Evolutionary conservation across 148 eudicot genomes (phyloP).

Genomic region (Amaranthus cruentus): DNA sequence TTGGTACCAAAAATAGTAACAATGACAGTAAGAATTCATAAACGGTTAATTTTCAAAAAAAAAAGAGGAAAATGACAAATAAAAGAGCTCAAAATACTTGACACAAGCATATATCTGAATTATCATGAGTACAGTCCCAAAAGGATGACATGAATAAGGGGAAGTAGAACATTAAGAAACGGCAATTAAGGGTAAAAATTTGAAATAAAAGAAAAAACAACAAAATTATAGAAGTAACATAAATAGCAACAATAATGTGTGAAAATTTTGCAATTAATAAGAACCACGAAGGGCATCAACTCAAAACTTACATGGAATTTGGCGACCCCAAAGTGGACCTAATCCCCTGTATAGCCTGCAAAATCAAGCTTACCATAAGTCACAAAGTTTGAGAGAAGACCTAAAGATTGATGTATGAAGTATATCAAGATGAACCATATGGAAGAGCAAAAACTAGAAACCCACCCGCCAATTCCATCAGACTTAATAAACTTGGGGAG

Average conservation of each 20-base stretch:
- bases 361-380: neutral
- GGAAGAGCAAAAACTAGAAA: neutral
- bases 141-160: too few species aligned
- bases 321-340: conserved; percentile 79
- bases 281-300: neutral
- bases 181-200: too few species aligned
- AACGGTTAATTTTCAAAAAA: too few species aligned
- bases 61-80: too few species aligned
- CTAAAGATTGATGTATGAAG: neutral
- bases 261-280: too few species aligned
- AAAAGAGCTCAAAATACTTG: too few species aligned
- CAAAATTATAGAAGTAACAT: too few species aligned
- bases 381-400: neutral
- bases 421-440: neutral
- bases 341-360: conserved; percentile 70
- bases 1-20: too few species aligned
- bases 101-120: too few species aligned
- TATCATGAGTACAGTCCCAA: too few species aligned
- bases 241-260: too few species aligned
- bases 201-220: neutral
- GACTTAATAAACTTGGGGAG: conserved; percentile 12
- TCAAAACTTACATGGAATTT: conserved; percentile 59
- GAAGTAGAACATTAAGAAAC: neutral
- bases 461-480: conserved; percentile 58
- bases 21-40: too few species aligned